phyloP scores from a whole-genome alignment of 495 filamentous ascomycete genomes.

The Trichoderma orchidacearum region DNA sequence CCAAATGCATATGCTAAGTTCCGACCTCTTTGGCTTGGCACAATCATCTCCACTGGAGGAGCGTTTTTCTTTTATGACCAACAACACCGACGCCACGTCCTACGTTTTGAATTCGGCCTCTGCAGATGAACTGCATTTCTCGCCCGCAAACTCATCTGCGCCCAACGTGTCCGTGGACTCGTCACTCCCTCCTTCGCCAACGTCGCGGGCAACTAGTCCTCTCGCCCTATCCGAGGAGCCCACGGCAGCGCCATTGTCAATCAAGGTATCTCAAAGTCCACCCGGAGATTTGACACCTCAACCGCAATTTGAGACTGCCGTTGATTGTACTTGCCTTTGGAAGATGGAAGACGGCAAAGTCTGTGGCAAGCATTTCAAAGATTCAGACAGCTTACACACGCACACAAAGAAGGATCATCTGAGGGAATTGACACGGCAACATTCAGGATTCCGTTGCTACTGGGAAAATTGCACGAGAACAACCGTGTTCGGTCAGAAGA shows the following conservation, averaged over 20 bases:
- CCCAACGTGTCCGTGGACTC: background rate
- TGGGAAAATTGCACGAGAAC: slow-evolving; percentile 32
- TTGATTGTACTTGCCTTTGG: background rate
- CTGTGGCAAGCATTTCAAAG: background rate
- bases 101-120: background rate
- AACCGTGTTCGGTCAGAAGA: slow-evolving; percentile 37
- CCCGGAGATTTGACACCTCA: slow-evolving; percentile 23
- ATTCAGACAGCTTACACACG: slow-evolving; percentile 5
- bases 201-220: background rate
- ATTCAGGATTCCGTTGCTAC: slow-evolving; percentile 13
- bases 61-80: background rate
- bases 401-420: slow-evolving; percentile 9
- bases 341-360: background rate
- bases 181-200: background rate
- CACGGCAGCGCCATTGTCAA: background rate
- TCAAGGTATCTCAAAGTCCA: slow-evolving; percentile 3
- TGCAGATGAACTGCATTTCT: background rate
- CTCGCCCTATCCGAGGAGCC: background rate
- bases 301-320: slow-evolving; percentile 17
- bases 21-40: background rate
- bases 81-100: background rate
- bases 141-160: background rate
- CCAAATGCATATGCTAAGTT: background rate
- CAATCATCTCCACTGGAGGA: background rate
- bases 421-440: background rate